A percentile compares a stretch with the other conserved stretches of the same genome.
phyloP scores from a whole-genome alignment of 768 basidiomycete species.

The Cystobasidium onofrii region DNA sequence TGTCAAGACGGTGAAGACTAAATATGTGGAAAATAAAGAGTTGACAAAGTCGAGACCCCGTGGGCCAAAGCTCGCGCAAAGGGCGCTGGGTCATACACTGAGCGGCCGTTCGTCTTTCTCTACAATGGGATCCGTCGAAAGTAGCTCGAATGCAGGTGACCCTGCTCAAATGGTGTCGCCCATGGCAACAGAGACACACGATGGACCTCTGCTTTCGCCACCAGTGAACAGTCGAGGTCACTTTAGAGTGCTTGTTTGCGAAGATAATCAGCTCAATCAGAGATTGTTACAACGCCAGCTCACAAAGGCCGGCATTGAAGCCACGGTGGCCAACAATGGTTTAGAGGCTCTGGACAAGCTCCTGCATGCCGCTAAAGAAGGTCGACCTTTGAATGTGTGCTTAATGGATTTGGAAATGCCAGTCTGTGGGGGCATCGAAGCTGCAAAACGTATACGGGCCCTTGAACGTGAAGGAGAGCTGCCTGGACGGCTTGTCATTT shows the following conservation, averaged over 20 bases:
- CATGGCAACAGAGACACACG: not conserved
- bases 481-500: not conserved
- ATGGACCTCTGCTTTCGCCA: not conserved
- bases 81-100: not conserved
- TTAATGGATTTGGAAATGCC: constrained; percentile 21
- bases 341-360: not conserved
- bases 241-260: constrained; percentile 13
- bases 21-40: not conserved
- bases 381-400: constrained; percentile 3
- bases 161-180: not conserved
- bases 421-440: not conserved
- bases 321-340: constrained; percentile 17
- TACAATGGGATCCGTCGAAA: not conserved
- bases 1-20: not conserved
- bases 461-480: not conserved
- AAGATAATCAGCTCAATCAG: constrained; percentile 24
- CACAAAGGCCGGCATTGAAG: constrained; percentile 6
- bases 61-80: not conserved
- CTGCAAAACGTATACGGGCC: not conserved
- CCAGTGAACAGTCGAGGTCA: not conserved
- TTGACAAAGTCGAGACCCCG: not conserved
- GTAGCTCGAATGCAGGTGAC: not conserved
- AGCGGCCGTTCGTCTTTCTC: constrained; percentile 12
- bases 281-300: constrained; percentile 25
- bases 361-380: not conserved